Evolutionary conservation across 1,139 yeast species (phyloP).

Genomic region (Nakaseomyces delphensis): DNA sequence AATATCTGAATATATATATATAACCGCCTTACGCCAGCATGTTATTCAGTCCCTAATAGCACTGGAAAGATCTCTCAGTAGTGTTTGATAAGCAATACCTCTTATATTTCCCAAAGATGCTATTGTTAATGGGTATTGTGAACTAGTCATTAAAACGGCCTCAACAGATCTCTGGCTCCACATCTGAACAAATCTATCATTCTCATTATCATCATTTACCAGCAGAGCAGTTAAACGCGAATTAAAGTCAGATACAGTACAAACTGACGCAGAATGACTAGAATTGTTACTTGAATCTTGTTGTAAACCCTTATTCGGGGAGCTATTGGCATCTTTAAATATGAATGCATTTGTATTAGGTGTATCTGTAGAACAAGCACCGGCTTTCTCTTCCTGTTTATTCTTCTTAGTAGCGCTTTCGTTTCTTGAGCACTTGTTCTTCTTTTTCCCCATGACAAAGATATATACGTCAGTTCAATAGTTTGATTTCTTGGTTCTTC

Average conservation of each 20-base stretch:
- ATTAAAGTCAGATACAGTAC: background rate
- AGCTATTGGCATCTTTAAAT: background rate
- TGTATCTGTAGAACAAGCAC: background rate
- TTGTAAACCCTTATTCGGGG: background rate
- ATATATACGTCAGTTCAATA: too few relatives aligned
- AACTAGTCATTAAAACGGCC: background rate
- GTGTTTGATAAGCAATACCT: background rate
- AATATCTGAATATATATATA: too few relatives aligned
- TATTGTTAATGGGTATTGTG: background rate
- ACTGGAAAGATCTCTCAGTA: background rate
- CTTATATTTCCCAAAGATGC: background rate
- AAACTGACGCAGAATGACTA: too few relatives aligned
- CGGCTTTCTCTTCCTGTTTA: background rate
- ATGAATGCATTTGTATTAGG: background rate
- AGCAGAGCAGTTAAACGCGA: background rate
- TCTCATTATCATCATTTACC: background rate
- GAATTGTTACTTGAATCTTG: too few relatives aligned
- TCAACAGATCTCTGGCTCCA: background rate
- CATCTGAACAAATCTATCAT: background rate
- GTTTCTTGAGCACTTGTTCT: background rate
- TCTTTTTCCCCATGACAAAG: background rate
- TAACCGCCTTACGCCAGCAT: too few relatives aligned
- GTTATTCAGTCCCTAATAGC: too few relatives aligned
- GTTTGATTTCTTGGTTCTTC: too few relatives aligned
- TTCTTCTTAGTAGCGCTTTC: background rate